Evolutionary conservation across 2,329 filamentous ascomycete species (phyloP), one percentile per base, ranked within the genome.

Genomic region (Epichloe sp.): DNA sequence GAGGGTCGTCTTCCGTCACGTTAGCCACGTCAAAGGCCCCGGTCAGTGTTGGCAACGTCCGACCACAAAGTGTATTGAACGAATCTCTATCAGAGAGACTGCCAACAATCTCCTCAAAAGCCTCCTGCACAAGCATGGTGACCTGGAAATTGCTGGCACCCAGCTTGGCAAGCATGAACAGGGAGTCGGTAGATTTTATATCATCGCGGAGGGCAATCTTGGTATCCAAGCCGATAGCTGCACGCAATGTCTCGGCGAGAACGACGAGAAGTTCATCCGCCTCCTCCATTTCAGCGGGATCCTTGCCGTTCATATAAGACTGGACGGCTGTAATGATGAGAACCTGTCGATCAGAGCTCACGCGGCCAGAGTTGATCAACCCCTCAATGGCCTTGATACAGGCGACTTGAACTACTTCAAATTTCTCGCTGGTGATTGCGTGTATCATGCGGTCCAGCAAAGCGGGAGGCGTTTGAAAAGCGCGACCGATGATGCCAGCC

Each of bases 261-360:
- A 90, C 91, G 14, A 95, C 87, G 57, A 96, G 82, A 50, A 97
- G 78, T 65, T 98, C 93, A 58, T 97, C 91, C 11, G 87, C 86
- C 55, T 96, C 90, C 50, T 86, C 82, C 46, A 95, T 77, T 17
- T 96, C 90, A 49, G 79, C 80, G 47, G 93, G 75, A 60, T 96
- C 89, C 63, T 91, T 89, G 15, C 78, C 73, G 44, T 83, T 78
- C 58, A 97, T 77, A 67, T 90, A 98, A 37, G 84, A 73, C 48
- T 81, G 78, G 55, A 86, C 77, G 11, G 82, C 77, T n/a, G 69
- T 73, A 47, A 82, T 74, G 52, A 85, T 74, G 19, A 74, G 70
- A 1, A 73, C 59, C 63, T 95, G 89, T 44, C 71, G 73, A 52
- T 79, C 76, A 7, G 65, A 60, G 6, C 69, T 62, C 3, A 77